These are phyloP conservation scores for Hypoxylon lenormandii DNA, from an alignment of 495 filamentous ascomycete species.

Conservation along the genomic window DNA sequence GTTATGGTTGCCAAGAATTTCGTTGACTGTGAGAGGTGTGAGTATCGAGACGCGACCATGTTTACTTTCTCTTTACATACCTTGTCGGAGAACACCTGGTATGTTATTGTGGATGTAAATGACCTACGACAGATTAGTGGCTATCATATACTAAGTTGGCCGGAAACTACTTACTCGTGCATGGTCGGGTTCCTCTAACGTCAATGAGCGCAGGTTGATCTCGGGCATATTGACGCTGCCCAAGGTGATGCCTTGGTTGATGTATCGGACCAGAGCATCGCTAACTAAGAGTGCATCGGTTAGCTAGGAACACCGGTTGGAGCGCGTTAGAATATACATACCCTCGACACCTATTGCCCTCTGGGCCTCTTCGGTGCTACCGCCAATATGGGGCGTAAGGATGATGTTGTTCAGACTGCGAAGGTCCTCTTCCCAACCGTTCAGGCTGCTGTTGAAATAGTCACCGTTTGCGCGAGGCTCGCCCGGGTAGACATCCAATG, in stretches of 20 bases:
- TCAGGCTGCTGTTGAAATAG: slow-evolving; percentile 89
- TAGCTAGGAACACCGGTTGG: slow-evolving; percentile 4
- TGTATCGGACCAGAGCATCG: slow-evolving; percentile 86
- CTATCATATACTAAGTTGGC: not conserved
- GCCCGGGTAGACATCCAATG: slow-evolving; percentile 93
- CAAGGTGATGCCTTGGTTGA: slow-evolving; percentile 89
- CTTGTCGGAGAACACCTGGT: slow-evolving; percentile 89
- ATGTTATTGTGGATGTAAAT: slow-evolving; percentile 97
- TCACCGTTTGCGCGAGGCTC: slow-evolving; percentile 94
- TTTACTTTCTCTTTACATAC: slow-evolving; percentile 54
- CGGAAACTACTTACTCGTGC: slow-evolving; percentile 71
- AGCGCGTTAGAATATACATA: slow-evolving; percentile 22
- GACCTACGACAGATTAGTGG: slow-evolving; percentile 61
- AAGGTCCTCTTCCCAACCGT: slow-evolving; percentile 87
- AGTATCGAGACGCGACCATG: slow-evolving; percentile 15
- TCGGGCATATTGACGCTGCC: slow-evolving; percentile 97
- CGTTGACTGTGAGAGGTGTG: slow-evolving; percentile 73
- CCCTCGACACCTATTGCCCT: slow-evolving; percentile 91
- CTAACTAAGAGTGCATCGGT: slow-evolving; percentile 64
- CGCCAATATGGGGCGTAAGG: slow-evolving; percentile 94
- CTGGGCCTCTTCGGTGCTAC: slow-evolving; percentile 97
- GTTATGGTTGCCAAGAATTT: slow-evolving; percentile 92
- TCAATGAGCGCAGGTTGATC: slow-evolving; percentile 85
- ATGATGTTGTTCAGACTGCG: slow-evolving; percentile 90
- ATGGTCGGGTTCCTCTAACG: slow-evolving; percentile 85